phyloP scores from a whole-genome alignment of 495 filamentous ascomycete genomes.

The Penicillium parvum region DNA sequence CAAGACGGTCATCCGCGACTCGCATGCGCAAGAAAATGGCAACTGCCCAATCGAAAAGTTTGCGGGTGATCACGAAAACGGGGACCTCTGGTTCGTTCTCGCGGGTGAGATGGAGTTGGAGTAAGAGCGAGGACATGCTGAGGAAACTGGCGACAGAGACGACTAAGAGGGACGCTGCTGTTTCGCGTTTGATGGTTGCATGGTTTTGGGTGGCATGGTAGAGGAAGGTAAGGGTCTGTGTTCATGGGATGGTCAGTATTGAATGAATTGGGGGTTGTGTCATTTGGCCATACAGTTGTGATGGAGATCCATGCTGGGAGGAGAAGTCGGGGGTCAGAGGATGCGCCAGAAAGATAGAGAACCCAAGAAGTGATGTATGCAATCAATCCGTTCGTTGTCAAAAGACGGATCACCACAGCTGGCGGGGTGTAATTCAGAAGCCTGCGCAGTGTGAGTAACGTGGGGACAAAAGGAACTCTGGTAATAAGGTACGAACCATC shows the following conservation, averaged over 20 bases:
- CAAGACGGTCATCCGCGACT: constrained; percentile 26
- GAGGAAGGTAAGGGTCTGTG: constrained; percentile 70
- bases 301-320: constrained; percentile 84
- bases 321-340: constrained; percentile 71
- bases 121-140: constrained; percentile 65
- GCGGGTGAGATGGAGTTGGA: constrained; percentile 63
- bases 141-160: constrained; percentile 73
- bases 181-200: constrained; percentile 77
- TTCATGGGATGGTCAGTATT: neutral
- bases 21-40: constrained; percentile 42
- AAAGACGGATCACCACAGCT: constrained; percentile 77
- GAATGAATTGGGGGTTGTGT: neutral
- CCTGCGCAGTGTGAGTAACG: constrained; percentile 37
- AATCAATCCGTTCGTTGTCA: constrained; percentile 73
- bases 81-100: constrained; percentile 62
- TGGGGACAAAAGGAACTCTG: neutral
- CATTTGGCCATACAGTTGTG: constrained; percentile 53
- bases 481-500: constrained; percentile 55
- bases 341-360: constrained; percentile 69
- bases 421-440: constrained; percentile 83
- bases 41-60: constrained; percentile 42
- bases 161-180: constrained; percentile 67
- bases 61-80: constrained; percentile 50
- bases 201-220: constrained; percentile 81
- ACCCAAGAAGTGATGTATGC: constrained; percentile 79